Base-by-base conservation (phyloP, 495 filamentous ascomycete genomes). In the Aspergillus sclerotiicarbonarius region DNA sequence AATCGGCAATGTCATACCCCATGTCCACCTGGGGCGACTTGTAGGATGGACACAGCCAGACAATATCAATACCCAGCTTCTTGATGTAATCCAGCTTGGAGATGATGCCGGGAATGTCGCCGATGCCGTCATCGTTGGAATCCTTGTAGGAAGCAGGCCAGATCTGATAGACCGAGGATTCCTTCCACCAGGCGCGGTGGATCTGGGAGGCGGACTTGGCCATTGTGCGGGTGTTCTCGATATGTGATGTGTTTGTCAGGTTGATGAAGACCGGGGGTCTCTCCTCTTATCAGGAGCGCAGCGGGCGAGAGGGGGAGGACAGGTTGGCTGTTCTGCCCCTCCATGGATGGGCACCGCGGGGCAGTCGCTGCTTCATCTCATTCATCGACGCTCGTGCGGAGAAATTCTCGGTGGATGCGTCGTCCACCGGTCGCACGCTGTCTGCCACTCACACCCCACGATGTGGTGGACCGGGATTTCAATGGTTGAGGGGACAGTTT, bases 31-130 rank as follows among this genome's bases (percentile, higher is more conserved):
- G 81, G 4, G 87, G 87, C 1, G 79, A 84, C 35, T 88, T 83
- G 62, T 84, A 89, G 15, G 87, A 76, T 8, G 87, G 87, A 57
- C 82, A 87, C 3, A 89, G 61, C 87, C 87, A 90, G 44, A 90
- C 75, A 19, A 85, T 78, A 63, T 89, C 85, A 9, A 87, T 72
- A 0, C 85, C 87, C 0, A 90, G 74, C 6, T 78, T 65, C 54
- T 82, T 72, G 58, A 90, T 81, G 62, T 90, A 86, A 63, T 86
- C 82, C 13, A 90, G 70, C 63, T 86, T 80, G 16, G 82, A 82
- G 37, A 84, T 81, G 43, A 90, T 84, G 13, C 87, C 87, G 1
- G 76, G 83, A 35, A 90, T 82, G 63, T 89, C 87, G 10, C 87
- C 87, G 57, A 85, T 74, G 32, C 87, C 87, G 66, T 88, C 85